Evolutionary conservation across 768 basidiomycete species (phyloP).

Genomic region (Pleurotus ostreatus): DNA sequence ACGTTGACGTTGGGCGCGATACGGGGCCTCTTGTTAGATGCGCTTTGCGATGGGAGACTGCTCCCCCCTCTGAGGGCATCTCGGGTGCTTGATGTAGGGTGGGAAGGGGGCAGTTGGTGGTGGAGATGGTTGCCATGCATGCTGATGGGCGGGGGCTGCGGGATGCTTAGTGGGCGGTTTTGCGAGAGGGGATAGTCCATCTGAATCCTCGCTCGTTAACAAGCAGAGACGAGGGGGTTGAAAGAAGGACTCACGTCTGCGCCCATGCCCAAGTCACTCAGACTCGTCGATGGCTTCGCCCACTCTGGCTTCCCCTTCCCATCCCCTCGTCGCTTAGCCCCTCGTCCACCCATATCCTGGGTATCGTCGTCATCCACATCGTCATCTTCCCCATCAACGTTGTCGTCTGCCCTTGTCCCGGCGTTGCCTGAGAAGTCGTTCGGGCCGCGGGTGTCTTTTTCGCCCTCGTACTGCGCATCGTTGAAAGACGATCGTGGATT

Average conservation of each 20-base stretch:
- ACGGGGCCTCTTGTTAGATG: constrained; percentile 21
- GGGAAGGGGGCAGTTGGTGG: constrained; percentile 16
- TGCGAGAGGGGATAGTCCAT: constrained; percentile 11
- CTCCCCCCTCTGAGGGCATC: constrained; percentile 11
- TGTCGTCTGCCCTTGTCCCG: constrained; percentile 24
- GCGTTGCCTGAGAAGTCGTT: constrained; percentile 39
- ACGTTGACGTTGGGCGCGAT: constrained; percentile 13
- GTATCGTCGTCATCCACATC: constrained; percentile 40
- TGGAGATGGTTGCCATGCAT: constrained; percentile 18
- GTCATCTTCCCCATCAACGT: constrained; percentile 35
- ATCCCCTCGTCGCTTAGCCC: constrained; percentile 26
- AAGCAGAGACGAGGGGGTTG: constrained; percentile 14
- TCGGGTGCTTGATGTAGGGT: constrained; percentile 29
- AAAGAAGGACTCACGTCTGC: constrained; percentile 3
- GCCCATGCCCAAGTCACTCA: constrained; percentile 4
- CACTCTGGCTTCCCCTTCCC: constrained; percentile 27
- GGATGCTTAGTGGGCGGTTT: constrained; percentile 21
- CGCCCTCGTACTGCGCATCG: constrained; percentile 39
- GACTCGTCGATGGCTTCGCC: constrained; percentile 7
- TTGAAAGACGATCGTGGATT: constrained; percentile 11
- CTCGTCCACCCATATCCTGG: constrained; percentile 15
- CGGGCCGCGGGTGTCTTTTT: constrained; percentile 43
- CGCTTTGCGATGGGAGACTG: not conserved
- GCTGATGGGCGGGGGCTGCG: constrained; percentile 23
- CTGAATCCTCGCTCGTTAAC: constrained; percentile 17